These are phyloP conservation scores for Podaxis sp. DNA, from an alignment of 768 basidiomycete genomes.

Conservation along the genomic window DNA sequence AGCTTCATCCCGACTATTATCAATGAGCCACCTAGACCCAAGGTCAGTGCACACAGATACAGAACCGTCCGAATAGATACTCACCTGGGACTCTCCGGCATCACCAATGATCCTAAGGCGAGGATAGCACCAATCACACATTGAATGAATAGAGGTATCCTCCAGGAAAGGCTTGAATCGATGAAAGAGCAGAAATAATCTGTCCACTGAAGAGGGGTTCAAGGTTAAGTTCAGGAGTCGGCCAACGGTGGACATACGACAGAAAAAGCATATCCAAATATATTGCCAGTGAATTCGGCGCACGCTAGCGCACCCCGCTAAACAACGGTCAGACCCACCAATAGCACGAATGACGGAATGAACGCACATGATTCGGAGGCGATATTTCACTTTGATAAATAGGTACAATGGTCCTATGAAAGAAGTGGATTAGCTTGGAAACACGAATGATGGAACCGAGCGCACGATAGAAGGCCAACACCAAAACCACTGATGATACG, in stretches of 20 bases:
- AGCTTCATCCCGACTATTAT: constrained; percentile 73
- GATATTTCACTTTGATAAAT: constrained; percentile 92
- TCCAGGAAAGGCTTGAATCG: constrained; percentile 78
- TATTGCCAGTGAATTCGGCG: constrained; percentile 89
- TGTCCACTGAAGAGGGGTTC: constrained; percentile 59
- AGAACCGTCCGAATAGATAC: not conserved
- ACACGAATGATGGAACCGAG: constrained; percentile 14
- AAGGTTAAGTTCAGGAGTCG: not conserved
- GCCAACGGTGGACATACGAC: constrained; percentile 39
- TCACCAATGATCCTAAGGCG: constrained; percentile 69
- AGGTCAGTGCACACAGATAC: not conserved
- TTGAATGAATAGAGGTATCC: constrained; percentile 80
- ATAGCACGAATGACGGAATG: not conserved
- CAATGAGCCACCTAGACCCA: constrained; percentile 70
- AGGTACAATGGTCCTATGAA: constrained; percentile 73
- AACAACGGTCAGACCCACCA: not conserved
- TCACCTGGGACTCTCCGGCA: constrained; percentile 85
- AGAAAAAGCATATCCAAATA: constrained; percentile 80
- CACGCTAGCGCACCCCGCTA: constrained; percentile 85
- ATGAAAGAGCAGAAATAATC: constrained; percentile 90
- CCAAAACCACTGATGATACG: constrained; percentile 74
- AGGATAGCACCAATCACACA: constrained; percentile 79
- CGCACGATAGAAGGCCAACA: constrained; percentile 75
- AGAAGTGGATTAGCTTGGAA: not conserved
- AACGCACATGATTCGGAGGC: constrained; percentile 74